Evolutionary conservation across 2,329 filamentous ascomycete genomes (phyloP), one percentile per base, ranked within the genome.

Genomic region (Colletotrichum sp.): DNA sequence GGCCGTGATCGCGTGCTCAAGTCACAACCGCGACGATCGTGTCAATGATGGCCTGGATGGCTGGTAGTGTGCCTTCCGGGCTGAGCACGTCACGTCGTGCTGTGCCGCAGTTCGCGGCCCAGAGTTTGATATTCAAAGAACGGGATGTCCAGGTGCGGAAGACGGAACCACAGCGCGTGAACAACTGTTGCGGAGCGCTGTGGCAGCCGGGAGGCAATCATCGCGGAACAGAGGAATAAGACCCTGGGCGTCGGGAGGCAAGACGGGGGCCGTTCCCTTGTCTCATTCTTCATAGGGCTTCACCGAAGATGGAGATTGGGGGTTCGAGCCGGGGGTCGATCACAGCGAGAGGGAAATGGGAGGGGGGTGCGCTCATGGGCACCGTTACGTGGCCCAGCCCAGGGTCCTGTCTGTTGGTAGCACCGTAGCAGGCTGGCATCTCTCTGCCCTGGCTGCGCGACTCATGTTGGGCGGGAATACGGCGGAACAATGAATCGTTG

Each of bases 401-500:
- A 65, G 52, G 68, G 55, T 64, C 60, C 28, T 71, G 60, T 75
- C 32, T 71, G 66, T 65, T 71, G 71, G 59, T 70, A 70, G 55
- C 66, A 59, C 28, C 28, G 28, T 65, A 55, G 32, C 72, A 60
- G 34, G 71, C 67, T 66, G 68, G 52, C 28, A 32, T 26, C 24
- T 15, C 26, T 59, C 68, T 28, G 69, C 55, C 72, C 70, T 68
- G 69, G 36, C 13, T 66, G 69, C 69, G 32, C 73, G 73, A 72
- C 69, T 75, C 72, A 68, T 75, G 72, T 36, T 62, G 15, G 60
- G 62, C 72, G 72, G 72, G 44, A 71, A 24, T 32, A 21, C 68
- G 62, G 62, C 62, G 60, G 62, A 21, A 24, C 30, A 52, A 62
- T 69, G 72, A 75, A 49, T 72, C 68, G 67, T 49, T 55, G 44